Evolutionary conservation across 768 basidiomycete species (phyloP), one percentile per base, ranked within the genome.

Genomic region (Megacollybia marginata): DNA sequence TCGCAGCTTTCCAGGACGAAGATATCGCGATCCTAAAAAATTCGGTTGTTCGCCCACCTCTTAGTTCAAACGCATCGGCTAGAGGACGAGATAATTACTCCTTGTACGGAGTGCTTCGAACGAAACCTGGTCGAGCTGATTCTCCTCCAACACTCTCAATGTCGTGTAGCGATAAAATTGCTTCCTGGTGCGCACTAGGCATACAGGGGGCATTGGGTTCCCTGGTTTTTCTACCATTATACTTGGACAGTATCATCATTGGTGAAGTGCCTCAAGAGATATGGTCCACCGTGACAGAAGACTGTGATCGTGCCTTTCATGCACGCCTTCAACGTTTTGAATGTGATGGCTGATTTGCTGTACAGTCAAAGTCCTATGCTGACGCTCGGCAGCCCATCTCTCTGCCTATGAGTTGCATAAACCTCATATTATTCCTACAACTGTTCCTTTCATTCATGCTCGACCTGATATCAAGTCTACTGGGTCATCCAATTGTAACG

Each of bases 141-240:
- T 85, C 92, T 0, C 83, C 83, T 0, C 82, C 82, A 0, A 91
- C 94, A 1, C 62, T 78, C 0, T 90, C 79, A 58, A 89, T 96
- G 84, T 91, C 92, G 0, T 98, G 94, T 66, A 91, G 88, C 55
- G 94, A 98, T 63, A 98, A 98, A 66, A 85, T 98, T 38, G 91
- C 92, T 0, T 68, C 77, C 5, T 98, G 93, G 92, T 81, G 75
- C 48, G 77, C 85, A 0, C 69, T 92, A 4, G 94, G 94, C 0
- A 71, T 95, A 20, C 92, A 95, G 59, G 94, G 95, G 3, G 85
- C 88, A 1, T 68, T 96, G 44, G 78, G 78, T 2, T 74, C 82
- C 5, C 66, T 52, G 13, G 70, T 77, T 53, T 66, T 81, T 36
- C 9, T 55, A 3, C 88, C 88, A 0, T 49, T 94, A 7, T 91